Base-by-base conservation (phyloP, 1,284 basidiomycete genomes). In the Papiliotrema flavescens region DNA sequence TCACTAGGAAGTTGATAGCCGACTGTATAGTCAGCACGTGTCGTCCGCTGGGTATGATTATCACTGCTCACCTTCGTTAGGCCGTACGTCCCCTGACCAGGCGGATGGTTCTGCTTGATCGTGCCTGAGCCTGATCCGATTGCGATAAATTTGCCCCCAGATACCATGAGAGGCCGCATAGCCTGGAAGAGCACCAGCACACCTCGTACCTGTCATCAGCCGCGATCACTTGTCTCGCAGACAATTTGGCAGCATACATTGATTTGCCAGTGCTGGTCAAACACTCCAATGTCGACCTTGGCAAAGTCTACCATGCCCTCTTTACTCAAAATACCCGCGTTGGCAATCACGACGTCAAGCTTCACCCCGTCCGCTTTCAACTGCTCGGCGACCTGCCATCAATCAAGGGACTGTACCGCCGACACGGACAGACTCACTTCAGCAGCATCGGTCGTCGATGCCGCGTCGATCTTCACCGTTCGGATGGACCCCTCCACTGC, bases 111-210 rank as follows among this genome's bases (percentile, higher is more conserved):
- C 46, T 49, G 20, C 17, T 44, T 41, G 20, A 57, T 60, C 4
- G 53, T 54, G 11, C 55, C 59, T 13, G 47, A 24, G 9, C 49
- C 54, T 14, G 59, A 57, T 17, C 59, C 61, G 40, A 65, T 56
- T 49, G 55, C 49, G 17, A 60, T 50, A 28, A 63, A 65, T 32
- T 58, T 60, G 13, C 56, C 55, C 2, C 47, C 50, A 3, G 55
- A 43, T 5, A 24, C n/a, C 36, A 61, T 35, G 9, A 65, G 36
- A 17, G 47, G 44, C 13, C 41, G 43, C 9, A 55, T 37, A 13
- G 64, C 64, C 48, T 63, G 59, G 56, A 56, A 65, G 6, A 65
- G 55, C 6, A 60, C 35, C 11, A 63, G 26, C 8, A 60, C 57
- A 1, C 55, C 64, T 13, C 49, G 52, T 35, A 56, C 52, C 60